Evolutionary conservation across 257 asterid species (phyloP), one percentile per base, ranked within the genome.

Genomic region (Mitragyna speciosa): DNA sequence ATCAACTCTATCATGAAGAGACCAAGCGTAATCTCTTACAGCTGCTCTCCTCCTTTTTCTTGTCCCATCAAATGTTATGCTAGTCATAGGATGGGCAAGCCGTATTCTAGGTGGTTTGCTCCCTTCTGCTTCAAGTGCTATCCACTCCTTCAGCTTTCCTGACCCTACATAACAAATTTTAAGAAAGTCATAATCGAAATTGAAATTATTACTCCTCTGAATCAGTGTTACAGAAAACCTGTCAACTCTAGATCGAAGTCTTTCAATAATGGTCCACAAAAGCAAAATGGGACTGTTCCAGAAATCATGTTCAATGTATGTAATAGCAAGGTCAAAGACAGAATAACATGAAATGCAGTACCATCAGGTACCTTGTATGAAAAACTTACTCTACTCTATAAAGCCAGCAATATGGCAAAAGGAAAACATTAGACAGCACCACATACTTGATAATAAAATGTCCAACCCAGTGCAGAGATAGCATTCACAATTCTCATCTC

Each of bases 1-100:
- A 87, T 96, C 99, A 78, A 92, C 99, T 79, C 88, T 88, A 83
- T 96, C 99, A 75, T 97, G 97, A 69, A 87, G 88, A 81, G 92
- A 94, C 99, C 99, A 94, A 67, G 84, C 48, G 78, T 89, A 84
- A 68, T 94, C 96, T 89, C 81, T 88, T 52, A 80, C 86, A 80
- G 90, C 95, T 69, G 93, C 92, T 83, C 98, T 92, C 52, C 90
- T 89, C 80, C 99, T 94, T 92, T 96, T 96, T 81, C 91, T 89
- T 68, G 92, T 88, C 61, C 96, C 94, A 69, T 90, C 97, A 82
- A 82, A 79, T 26, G 72, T 92, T 56, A 83, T 19, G 81, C 80
- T 77, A 73, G 93, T 85, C 87, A 85, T 80, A 30, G 94, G 94
- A 86, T 89, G 97, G 66, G 94, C 87, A 80, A 88, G 79, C 16